Evolutionary conservation across 2,329 filamentous ascomycete species (phyloP).

Genomic region (Apiospora aurea): DNA sequence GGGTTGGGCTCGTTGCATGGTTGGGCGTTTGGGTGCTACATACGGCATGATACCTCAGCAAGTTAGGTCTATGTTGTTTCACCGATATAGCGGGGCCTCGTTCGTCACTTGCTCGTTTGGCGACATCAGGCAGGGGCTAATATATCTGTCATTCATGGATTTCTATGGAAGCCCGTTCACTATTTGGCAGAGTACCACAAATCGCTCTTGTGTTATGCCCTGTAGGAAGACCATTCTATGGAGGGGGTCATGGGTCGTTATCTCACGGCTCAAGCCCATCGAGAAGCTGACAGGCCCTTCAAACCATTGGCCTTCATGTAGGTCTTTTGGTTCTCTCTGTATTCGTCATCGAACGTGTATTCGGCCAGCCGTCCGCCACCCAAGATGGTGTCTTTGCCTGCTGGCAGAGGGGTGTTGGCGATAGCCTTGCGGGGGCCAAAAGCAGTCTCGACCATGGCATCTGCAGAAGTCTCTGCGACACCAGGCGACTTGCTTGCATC

Average conservation of each 20-base stretch:
- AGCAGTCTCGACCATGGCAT: neutral
- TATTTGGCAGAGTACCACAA: neutral
- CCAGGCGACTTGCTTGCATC: neutral
- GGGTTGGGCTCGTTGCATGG: neutral
- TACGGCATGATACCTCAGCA: slow-evolving; percentile 4
- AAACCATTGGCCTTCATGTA: neutral
- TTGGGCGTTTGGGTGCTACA: slow-evolving; percentile 4
- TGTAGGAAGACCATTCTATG: neutral
- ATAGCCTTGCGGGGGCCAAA: neutral
- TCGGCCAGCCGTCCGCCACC: neutral
- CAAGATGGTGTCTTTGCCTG: neutral
- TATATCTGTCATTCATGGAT: neutral
- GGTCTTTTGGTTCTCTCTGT: neutral
- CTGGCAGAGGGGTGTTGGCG: neutral
- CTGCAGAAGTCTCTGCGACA: neutral
- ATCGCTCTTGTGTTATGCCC: neutral
- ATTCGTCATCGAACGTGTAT: neutral
- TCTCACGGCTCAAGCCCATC: slow-evolving; percentile 2
- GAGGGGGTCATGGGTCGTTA: too few species aligned
- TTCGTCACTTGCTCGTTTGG: neutral
- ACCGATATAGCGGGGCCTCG: neutral
- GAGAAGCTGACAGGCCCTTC: neutral
- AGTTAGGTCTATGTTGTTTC: neutral
- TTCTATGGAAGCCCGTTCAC: too few species aligned
- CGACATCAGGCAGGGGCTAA: neutral